phyloP scores from a whole-genome alignment of 108 stramenopile genomes.

The Bacterosira constricta region DNA sequence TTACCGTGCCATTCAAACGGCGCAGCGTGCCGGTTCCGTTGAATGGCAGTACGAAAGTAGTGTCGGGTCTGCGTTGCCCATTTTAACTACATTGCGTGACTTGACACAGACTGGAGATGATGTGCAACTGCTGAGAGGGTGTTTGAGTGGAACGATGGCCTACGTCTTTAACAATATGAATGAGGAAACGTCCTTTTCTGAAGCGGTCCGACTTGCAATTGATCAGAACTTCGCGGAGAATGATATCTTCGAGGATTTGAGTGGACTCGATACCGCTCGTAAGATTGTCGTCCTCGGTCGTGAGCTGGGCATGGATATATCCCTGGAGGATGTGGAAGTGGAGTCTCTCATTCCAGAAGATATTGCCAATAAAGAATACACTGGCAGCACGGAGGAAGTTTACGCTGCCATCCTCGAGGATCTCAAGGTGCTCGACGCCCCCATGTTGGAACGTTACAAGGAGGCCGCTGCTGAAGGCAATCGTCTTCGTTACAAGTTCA shows the following conservation, averaged over 20 bases:
- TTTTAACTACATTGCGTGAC: slow-evolving; percentile 76
- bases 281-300: slow-evolving; percentile 62
- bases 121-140: slow-evolving; percentile 63
- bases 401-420: slow-evolving; percentile 52
- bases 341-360: slow-evolving; percentile 71
- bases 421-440: slow-evolving; percentile 48
- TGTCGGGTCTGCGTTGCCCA: slow-evolving; percentile 81
- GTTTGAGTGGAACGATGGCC: slow-evolving; percentile 77
- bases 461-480: slow-evolving; percentile 52
- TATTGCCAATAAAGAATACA: slow-evolving; percentile 49
- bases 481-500: slow-evolving; percentile 80
- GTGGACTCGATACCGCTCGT: slow-evolving; percentile 43
- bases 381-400: slow-evolving; percentile 32
- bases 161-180: slow-evolving; percentile 62
- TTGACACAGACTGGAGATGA: slow-evolving; percentile 71
- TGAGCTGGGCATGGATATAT: slow-evolving; percentile 59
- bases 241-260: slow-evolving; percentile 65
- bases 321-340: slow-evolving; percentile 68
- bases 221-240: slow-evolving; percentile 66
- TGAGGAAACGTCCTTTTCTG: slow-evolving; percentile 58
- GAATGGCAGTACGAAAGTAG: slow-evolving; percentile 77
- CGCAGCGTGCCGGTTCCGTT: slow-evolving; percentile 50
- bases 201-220: slow-evolving; percentile 63
- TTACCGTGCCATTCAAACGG: slow-evolving; percentile 64
- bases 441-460: slow-evolving; percentile 61